phyloP scores from a whole-genome alignment of 192 early-diverging fungal genomes.

The Anaeromyces robustus region DNA sequence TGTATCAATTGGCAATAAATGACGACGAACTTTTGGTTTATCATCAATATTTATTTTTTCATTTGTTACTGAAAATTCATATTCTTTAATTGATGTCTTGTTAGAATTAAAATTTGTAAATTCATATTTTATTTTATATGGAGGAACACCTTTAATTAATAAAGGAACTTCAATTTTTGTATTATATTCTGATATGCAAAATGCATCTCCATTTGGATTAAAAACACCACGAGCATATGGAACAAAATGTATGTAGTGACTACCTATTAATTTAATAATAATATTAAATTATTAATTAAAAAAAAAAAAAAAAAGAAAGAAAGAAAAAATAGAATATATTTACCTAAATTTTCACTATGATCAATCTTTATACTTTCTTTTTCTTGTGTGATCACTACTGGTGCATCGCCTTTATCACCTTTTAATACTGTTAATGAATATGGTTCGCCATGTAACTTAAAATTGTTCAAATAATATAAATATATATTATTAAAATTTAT shows the following conservation, averaged over 20 bases:
- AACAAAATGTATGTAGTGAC: neutral
- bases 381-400: neutral
- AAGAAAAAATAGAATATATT: neutral
- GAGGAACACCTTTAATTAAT: neutral
- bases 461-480: too few species aligned
- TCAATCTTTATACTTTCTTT: neutral
- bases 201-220: neutral
- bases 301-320: too few species aligned
- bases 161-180: neutral
- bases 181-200: neutral
- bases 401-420: neutral
- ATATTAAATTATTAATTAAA: too few species aligned
- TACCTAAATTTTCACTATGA: neutral
- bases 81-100: neutral
- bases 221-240: neutral
- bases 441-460: neutral
- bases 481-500: too few species aligned
- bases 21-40: neutral
- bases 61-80: neutral
- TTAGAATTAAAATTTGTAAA: neutral
- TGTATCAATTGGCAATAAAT: neutral
- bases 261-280: neutral
- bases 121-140: neutral
- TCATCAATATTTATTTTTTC: neutral
- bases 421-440: neutral